These are phyloP conservation scores for Paramarasmius palmivorus DNA, from an alignment of 1,284 basidiomycete genomes.

Conservation along the genomic window DNA sequence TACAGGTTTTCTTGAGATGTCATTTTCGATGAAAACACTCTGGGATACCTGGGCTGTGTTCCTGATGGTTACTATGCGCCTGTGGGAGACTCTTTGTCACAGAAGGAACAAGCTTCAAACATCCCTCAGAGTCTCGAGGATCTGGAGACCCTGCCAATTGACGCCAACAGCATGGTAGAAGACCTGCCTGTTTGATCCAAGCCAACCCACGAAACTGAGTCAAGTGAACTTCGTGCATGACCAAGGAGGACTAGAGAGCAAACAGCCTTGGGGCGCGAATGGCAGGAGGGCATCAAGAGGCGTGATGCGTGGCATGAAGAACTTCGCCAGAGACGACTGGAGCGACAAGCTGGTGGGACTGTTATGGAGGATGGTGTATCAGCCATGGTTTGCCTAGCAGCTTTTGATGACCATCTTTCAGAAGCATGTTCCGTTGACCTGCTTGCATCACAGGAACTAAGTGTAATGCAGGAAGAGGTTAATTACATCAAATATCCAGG, in stretches of 20 bases:
- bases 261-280: neutral
- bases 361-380: neutral
- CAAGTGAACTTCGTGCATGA: neutral
- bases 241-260: neutral
- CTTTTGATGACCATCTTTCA: neutral
- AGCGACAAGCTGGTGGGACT: neutral
- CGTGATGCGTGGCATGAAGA: neutral
- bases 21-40: conserved; percentile 8
- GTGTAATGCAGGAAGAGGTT: too few relatives aligned
- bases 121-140: neutral
- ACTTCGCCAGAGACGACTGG: neutral
- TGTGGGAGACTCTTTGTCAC: neutral
- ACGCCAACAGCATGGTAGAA: neutral
- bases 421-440: neutral
- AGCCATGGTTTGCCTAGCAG: neutral
- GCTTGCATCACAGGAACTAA: too few relatives aligned
- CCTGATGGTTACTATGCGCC: neutral
- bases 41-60: neutral
- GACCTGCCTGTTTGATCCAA: neutral
- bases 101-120: neutral
- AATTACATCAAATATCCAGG: too few relatives aligned
- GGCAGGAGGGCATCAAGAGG: neutral
- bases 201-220: neutral
- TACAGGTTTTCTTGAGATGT: conserved; percentile 14
- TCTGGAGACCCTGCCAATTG: neutral